phyloP scores from a whole-genome alignment of 441 rosid genomes.

The Metrosideros polymorpha region DNA sequence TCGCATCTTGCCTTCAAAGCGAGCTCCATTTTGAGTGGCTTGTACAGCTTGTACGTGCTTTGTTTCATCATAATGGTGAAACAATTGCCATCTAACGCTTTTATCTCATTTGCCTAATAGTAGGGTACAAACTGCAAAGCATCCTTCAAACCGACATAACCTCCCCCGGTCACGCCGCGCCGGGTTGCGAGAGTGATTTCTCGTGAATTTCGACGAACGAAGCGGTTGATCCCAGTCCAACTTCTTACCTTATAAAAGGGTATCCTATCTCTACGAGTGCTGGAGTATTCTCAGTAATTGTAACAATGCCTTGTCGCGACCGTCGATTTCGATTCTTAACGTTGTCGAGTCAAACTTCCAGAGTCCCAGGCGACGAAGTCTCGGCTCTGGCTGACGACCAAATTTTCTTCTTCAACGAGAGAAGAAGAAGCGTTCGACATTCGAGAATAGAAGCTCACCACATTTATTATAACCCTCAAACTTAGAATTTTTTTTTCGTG shows the following conservation, averaged over 20 bases:
- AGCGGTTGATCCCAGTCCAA: background rate
- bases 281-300: too few species aligned
- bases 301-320: too few species aligned
- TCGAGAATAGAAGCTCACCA: constrained; percentile 35
- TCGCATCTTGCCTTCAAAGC: background rate
- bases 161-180: background rate
- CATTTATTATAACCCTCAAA: background rate
- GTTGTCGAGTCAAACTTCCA: constrained; percentile 8
- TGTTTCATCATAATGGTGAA: background rate
- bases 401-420: background rate
- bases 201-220: background rate
- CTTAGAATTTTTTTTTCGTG: background rate
- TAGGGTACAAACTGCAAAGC: background rate
- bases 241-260: too few species aligned
- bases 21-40: background rate
- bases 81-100: background rate
- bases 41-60: background rate
- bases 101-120: too few species aligned
- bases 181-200: background rate
- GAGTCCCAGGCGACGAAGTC: constrained; percentile 5
- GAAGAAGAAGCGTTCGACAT: constrained; percentile 19
- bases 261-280: too few species aligned
- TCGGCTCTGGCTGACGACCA: constrained; percentile 17
- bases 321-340: background rate
- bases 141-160: background rate